phyloP scores from a whole-genome alignment of 345 rosid genomes.

The Gossypium ekmanianum region DNA sequence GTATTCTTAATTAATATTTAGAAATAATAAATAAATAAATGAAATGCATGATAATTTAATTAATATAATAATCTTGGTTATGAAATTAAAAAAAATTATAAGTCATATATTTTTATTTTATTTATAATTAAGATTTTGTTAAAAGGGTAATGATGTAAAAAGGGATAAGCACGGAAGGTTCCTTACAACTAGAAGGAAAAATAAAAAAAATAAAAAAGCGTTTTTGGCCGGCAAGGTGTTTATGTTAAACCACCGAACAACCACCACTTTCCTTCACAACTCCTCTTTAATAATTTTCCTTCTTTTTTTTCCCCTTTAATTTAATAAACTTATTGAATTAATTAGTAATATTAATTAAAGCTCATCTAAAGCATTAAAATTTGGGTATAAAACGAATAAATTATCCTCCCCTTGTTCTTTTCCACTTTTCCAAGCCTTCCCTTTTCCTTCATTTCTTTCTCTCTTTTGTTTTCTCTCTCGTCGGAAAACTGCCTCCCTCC shows the following conservation, averaged over 20 bases:
- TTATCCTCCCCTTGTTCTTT: conserved; percentile 40
- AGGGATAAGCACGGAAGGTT: conserved; percentile 16
- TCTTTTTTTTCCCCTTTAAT: conserved; percentile 7
- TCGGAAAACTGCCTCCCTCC: conserved; percentile 42
- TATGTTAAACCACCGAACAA: conserved; percentile 98
- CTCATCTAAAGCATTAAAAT: conserved; percentile 31
- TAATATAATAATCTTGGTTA: too few relatives aligned
- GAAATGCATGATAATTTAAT: too few relatives aligned
- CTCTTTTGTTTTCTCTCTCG: conserved; percentile 26
- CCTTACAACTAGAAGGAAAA: conserved; percentile 22
- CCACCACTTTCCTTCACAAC: conserved; percentile 67
- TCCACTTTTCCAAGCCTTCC: conserved; percentile 59
- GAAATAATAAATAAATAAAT: too few relatives aligned
- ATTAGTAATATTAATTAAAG: background rate
- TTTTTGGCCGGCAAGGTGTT: conserved; percentile 78
- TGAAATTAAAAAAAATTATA: too few relatives aligned
- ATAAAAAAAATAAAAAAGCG: conserved; percentile 39
- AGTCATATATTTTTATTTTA: too few relatives aligned
- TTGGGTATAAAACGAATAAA: conserved; percentile 63
- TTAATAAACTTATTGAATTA: conserved; percentile 10
- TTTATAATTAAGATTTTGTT: background rate
- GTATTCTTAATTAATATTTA: too few relatives aligned
- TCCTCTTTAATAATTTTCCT: conserved; percentile 24
- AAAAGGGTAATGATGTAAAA: conserved; percentile 20
- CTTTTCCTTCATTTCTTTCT: background rate